Base-by-base conservation (phyloP, 2,329 filamentous ascomycete species). In the Diplodia intermedia region DNA sequence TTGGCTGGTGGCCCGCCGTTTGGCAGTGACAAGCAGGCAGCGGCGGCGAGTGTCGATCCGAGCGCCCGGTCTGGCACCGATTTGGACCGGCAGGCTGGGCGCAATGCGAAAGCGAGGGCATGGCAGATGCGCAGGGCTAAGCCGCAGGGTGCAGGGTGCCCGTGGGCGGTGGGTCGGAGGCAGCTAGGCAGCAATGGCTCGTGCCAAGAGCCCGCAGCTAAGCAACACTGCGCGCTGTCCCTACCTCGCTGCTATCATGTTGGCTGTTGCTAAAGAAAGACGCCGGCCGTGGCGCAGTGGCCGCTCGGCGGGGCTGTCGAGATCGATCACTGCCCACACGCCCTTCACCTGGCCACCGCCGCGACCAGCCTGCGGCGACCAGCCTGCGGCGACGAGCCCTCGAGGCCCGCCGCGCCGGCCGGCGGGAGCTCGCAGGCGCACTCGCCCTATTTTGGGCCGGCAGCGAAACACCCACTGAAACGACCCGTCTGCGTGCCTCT, bases 391-490 rank as follows among this genome's bases (percentile, higher is more conserved):
- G 40, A 18, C 40, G 40, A 43, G n/a, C 43, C 43, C 43, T 47
- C 43, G 43, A 47, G 43, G 43, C 14, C 54, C 31, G 20, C 40
- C 38, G 26, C 40, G 57, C 40, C 57, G 57, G 43, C 57, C 29
- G 40, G 40, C 57, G 43, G 40, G 36, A 62, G 40, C 29, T 33
- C 29, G 31, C 56, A 57, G 31, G 36, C 54, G 36, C 26, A 23
- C 29, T n/a, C 57, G 57, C 52, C 54, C 66, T 68, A 68, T 68
- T 68, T 68, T 68, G 66, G 66, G 55, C 66, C 54, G 53, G 55
- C 65, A 67, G 65, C 65, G 66, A 63, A 68, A 68, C 66, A 68
- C 66, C 52, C 57, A 47, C 66, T 68, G 66, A 68, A 68, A 68
- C 66, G 63, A 47, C 63, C 63, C 53, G 60, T 31, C 60, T 63